Evolutionary conservation across 2,329 filamentous ascomycete genomes (phyloP).

Genomic region (Alternaria ventricosa): DNA sequence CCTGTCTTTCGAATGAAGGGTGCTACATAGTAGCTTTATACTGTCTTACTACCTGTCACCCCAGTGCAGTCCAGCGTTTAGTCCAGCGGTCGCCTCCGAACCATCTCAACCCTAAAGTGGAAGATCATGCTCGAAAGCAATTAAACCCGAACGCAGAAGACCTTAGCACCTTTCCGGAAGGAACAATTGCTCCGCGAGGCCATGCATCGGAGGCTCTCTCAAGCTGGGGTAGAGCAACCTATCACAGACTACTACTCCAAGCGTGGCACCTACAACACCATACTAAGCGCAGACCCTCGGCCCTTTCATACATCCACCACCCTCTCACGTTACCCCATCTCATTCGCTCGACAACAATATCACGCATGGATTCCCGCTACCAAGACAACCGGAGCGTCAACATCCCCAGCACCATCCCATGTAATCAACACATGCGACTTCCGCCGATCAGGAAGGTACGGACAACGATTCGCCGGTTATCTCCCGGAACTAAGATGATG

Average conservation of each 20-base stretch:
- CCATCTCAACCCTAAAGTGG: slow-evolving; percentile 7
- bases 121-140: slow-evolving; percentile 23
- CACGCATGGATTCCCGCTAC: slow-evolving; percentile 2
- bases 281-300: not conserved
- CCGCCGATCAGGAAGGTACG: slow-evolving; percentile 34
- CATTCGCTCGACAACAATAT: slow-evolving; percentile 10
- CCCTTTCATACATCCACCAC: slow-evolving; percentile 10
- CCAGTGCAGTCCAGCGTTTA: not conserved
- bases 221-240: not conserved
- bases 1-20: not conserved
- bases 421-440: not conserved
- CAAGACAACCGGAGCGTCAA: slow-evolving; percentile 4
- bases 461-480: slow-evolving; percentile 11
- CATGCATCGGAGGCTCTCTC: not conserved
- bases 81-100: slow-evolving; percentile 26
- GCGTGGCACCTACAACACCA: not conserved
- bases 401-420: slow-evolving; percentile 5
- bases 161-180: slow-evolving; percentile 18
- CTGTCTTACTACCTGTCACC: not conserved
- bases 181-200: slow-evolving; percentile 18
- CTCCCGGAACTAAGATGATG: slow-evolving; percentile 7
- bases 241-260: slow-evolving; percentile 8
- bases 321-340: slow-evolving; percentile 18
- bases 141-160: slow-evolving; percentile 9
- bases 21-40: slow-evolving; percentile 11